Percentiles rank a stretch among this genome's conserved stretches.
phyloP scores from a whole-genome alignment of 1,284 basidiomycete genomes.

The Kalmanozyma brasiliensis region DNA sequence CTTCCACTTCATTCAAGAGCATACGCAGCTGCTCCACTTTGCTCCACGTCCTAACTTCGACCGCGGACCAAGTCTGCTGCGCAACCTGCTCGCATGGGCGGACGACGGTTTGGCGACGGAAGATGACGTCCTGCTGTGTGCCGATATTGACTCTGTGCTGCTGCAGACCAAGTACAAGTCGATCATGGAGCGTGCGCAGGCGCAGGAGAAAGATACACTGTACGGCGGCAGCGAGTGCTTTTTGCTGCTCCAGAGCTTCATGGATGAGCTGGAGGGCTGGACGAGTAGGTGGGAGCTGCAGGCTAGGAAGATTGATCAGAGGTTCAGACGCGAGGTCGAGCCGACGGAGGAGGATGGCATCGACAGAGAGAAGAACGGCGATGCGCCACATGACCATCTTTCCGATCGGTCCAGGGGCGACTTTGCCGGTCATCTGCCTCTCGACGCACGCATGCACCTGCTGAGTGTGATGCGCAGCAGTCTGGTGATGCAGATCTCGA shows the following conservation, averaged over 20 bases:
- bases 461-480: conserved; percentile 45
- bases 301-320: conserved; percentile 37
- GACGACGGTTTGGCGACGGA: conserved; percentile 30
- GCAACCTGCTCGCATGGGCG: conserved; percentile 41
- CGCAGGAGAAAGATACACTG: conserved; percentile 40
- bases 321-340: conserved; percentile 19
- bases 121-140: conserved; percentile 44
- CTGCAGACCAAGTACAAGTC: conserved; percentile 52
- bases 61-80: conserved; percentile 38
- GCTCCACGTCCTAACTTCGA: conserved; percentile 48
- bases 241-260: conserved; percentile 40
- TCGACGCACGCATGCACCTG: conserved; percentile 32
- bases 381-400: too few relatives aligned
- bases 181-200: conserved; percentile 47
- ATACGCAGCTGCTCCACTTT: conserved; percentile 48
- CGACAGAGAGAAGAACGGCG: too few relatives aligned
- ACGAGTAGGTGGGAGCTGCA: conserved; percentile 42
- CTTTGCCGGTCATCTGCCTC: conserved; percentile 18
- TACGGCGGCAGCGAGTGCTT: conserved; percentile 47
- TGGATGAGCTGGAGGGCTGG: conserved; percentile 48
- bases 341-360: background rate
- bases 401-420: too few relatives aligned
- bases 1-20: conserved; percentile 51
- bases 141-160: conserved; percentile 47
- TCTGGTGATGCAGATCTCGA: conserved; percentile 49